Conservation (phyloP, 495 filamentous ascomycete species). For the Opeltia flavorubescens region DNA sequence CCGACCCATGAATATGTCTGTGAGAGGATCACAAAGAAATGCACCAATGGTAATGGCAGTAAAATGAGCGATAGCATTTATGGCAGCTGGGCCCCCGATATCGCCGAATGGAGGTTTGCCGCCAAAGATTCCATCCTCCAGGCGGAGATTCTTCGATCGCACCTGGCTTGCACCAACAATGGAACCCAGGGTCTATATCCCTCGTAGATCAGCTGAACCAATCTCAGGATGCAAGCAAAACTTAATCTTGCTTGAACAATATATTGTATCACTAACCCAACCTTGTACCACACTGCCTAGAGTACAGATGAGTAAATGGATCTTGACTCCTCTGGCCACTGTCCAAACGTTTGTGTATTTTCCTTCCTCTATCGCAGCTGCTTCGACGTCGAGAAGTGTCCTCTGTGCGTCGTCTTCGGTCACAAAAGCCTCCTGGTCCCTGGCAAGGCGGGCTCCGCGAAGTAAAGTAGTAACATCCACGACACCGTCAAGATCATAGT, state of each 20-base stretch:
- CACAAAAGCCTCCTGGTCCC: conserved; percentile 7
- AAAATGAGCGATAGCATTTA: conserved; percentile 12
- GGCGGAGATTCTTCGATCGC: conserved; percentile 2
- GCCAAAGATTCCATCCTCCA: neutral
- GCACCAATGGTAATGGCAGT: conserved; percentile 7
- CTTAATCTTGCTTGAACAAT: too few species aligned
- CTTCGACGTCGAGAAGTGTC: conserved; percentile 7
- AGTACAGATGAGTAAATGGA: conserved; percentile 8
- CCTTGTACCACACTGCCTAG: conserved; percentile 13
- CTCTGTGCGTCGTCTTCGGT: neutral
- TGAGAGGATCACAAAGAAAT: conserved; percentile 13
- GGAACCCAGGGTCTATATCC: conserved; percentile 3
- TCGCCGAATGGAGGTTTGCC: neutral
- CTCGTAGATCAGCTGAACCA: too few species aligned
- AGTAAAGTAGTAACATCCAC: conserved; percentile 7
- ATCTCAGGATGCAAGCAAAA: too few species aligned
- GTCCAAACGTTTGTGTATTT: conserved; percentile 8
- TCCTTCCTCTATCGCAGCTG: conserved; percentile 9
- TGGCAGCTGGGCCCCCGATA: conserved; percentile 8
- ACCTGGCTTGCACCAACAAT: conserved; percentile 7
- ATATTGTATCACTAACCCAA: conserved; percentile 1
- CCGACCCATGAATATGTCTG: conserved; percentile 13
- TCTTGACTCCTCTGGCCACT: conserved; percentile 10
- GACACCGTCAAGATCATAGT: conserved; percentile 5
- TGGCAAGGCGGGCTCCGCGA: conserved; percentile 8